These are phyloP conservation scores for Wickerhamomyces chambardii DNA, from an alignment of 805 yeast genomes.

Conservation along the genomic window DNA sequence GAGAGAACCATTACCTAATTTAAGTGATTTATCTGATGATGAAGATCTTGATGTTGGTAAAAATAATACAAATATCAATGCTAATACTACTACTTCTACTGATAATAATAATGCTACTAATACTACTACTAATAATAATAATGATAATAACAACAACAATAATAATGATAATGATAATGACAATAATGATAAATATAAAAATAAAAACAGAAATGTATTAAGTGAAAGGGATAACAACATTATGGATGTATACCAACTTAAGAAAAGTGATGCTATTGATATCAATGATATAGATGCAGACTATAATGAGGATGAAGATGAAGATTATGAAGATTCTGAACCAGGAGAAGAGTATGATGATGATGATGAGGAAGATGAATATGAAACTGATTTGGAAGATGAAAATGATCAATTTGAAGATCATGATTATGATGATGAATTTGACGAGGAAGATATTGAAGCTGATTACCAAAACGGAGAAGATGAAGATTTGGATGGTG, in stretches of 20 bases:
- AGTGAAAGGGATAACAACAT: constrained; percentile 5
- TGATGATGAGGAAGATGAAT: constrained; percentile 9
- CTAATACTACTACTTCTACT: too few species aligned
- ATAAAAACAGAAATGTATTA: too few species aligned
- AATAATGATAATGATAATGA: constrained; percentile 19
- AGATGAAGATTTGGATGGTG: constrained; percentile 20
- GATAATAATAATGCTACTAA: too few species aligned
- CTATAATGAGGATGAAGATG: constrained; percentile 10
- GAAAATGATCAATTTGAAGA: constrained; percentile 22
- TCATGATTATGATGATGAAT: constrained; percentile 15
- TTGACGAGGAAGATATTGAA: constrained; percentile 17
- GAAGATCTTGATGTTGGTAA: too few species aligned
- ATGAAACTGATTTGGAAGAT: constrained; percentile 20
- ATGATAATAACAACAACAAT: too few species aligned
- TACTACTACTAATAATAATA: too few species aligned
- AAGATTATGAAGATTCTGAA: constrained; percentile 12
- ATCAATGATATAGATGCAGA: constrained; percentile 12
- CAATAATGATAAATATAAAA: constrained; percentile 2
- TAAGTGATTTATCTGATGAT: constrained; percentile 49
- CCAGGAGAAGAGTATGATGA: constrained; percentile 13
- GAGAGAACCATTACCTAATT: constrained; percentile 70
- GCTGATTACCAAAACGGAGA: constrained; percentile 18
- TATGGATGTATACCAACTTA: constrained; percentile 7
- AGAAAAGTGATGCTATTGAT: constrained; percentile 8
- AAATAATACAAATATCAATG: too few species aligned